Conservation (phyloP, 2,329 filamentous ascomycete species). For the Cordyceps tenuipes region DNA sequence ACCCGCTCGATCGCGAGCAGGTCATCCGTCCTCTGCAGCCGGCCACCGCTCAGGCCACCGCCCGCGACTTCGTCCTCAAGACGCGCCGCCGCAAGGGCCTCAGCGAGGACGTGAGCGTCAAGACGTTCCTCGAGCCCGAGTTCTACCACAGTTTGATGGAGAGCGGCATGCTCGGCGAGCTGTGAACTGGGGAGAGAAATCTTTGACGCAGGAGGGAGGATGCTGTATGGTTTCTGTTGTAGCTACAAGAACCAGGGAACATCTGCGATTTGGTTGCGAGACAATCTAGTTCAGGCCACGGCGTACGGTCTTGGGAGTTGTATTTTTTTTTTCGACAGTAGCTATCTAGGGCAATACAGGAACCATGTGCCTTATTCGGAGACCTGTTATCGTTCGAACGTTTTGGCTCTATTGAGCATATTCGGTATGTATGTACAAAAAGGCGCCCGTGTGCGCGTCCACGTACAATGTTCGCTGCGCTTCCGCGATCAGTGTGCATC, state of each 20-base stretch:
- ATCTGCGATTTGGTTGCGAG: background rate
- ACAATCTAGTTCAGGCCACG: conserved; percentile 1
- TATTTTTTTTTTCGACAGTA: background rate
- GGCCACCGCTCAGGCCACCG: conserved; percentile 78
- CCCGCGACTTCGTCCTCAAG: conserved; percentile 94
- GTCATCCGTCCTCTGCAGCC: conserved; percentile 78
- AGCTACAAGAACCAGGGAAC: background rate
- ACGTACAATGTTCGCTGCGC: too few relatives aligned
- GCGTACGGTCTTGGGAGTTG: conserved; percentile 10
- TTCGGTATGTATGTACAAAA: too few relatives aligned
- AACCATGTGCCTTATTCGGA: background rate
- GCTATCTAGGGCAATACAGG: background rate
- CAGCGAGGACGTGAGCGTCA: conserved; percentile 90
- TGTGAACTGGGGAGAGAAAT: conserved; percentile 16
- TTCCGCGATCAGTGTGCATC: too few relatives aligned
- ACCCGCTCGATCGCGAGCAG: conserved; percentile 83
- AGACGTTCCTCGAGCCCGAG: conserved; percentile 93
- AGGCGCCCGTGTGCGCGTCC: too few relatives aligned
- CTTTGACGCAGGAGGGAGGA: background rate
- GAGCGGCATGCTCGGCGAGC: conserved; percentile 70
- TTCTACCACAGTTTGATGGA: conserved; percentile 83
- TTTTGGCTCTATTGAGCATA: too few relatives aligned
- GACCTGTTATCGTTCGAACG: too few relatives aligned
- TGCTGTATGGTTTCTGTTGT: background rate
- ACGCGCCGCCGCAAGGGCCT: conserved; percentile 87